These are phyloP conservation scores for Suhomyces panamericanus DNA, from an alignment of 1,139 yeast genomes.

Conservation along the genomic window DNA sequence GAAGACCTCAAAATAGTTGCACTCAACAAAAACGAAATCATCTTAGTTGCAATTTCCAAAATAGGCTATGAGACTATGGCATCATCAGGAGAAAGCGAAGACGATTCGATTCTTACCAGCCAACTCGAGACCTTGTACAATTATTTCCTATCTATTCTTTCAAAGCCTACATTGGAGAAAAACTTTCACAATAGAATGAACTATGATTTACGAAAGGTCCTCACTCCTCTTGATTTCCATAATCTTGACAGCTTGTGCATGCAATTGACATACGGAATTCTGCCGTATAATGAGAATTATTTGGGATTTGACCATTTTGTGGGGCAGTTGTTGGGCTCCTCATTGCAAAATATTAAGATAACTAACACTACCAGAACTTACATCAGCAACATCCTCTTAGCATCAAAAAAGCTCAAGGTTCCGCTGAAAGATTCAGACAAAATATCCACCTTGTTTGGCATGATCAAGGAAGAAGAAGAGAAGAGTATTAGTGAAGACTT, in stretches of 20 bases:
- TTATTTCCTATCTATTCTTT: constrained; percentile 76
- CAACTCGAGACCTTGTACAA: constrained; percentile 78
- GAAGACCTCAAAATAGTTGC: constrained; percentile 56
- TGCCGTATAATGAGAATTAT: constrained; percentile 9
- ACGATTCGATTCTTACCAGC: constrained; percentile 36
- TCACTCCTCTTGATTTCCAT: constrained; percentile 67
- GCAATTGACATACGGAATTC: constrained; percentile 45
- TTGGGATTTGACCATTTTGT: constrained; percentile 30
- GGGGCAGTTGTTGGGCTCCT: constrained; percentile 28
- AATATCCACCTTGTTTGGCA: constrained; percentile 10
- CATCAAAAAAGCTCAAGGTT: constrained; percentile 25
- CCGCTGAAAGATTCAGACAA: constrained; percentile 10
- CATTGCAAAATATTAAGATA: constrained; percentile 34
- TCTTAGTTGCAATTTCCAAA: constrained; percentile 71
- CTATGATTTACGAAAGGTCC: constrained; percentile 74
- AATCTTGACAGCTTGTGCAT: constrained; percentile 64
- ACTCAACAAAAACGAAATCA: constrained; percentile 64
- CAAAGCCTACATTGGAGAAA: constrained; percentile 69
- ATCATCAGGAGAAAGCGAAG: constrained; percentile 20
- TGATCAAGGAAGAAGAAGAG: constrained; percentile 13
- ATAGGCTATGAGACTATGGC: constrained; percentile 33
- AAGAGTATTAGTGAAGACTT: constrained; percentile 30
- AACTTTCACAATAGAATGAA: constrained; percentile 73
- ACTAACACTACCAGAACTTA: constrained; percentile 37
- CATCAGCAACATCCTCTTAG: constrained; percentile 29